phyloP scores from a whole-genome alignment of 2,329 filamentous ascomycete species.

The Pseudohalonectria lignicola region DNA sequence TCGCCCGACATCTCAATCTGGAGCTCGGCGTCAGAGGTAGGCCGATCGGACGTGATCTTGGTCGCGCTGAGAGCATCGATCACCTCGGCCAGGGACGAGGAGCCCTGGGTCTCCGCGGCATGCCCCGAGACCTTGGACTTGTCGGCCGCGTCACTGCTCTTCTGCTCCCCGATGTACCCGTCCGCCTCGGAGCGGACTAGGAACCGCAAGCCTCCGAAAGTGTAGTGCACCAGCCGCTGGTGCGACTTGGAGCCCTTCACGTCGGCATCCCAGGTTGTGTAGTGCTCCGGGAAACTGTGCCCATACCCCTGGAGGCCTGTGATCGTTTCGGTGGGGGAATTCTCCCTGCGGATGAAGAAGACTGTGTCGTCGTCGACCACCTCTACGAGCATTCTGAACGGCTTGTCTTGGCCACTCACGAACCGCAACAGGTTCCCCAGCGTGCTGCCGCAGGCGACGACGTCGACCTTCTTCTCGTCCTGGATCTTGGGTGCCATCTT shows the following conservation, averaged over 20 bases:
- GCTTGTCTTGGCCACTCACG: conserved; percentile 25
- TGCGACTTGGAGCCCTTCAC: conserved; percentile 47
- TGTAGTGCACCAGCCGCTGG: conserved; percentile 49
- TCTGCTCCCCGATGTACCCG: conserved; percentile 38
- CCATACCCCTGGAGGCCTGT: conserved; percentile 47
- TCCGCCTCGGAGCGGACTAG: conserved; percentile 48
- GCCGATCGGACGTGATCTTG: neutral
- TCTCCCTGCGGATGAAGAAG: conserved; percentile 53
- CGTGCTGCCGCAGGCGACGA: conserved; percentile 51
- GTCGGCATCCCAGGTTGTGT: conserved; percentile 50
- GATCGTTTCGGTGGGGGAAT: conserved; percentile 45
- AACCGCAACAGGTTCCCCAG: conserved; percentile 52
- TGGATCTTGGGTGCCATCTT: conserved; percentile 22
- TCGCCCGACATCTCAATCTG: conserved; percentile 12
- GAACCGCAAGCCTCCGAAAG: conserved; percentile 38
- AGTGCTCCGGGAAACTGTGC: conserved; percentile 54
- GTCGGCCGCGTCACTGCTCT: conserved; percentile 2
- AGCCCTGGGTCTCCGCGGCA: neutral
- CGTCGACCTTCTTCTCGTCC: conserved; percentile 27
- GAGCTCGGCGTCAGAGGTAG: neutral
- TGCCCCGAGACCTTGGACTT: conserved; percentile 1
- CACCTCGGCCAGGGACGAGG: neutral
- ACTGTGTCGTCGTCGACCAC: conserved; percentile 40
- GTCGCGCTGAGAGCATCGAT: neutral
- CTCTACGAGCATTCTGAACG: conserved; percentile 50